A percentile compares a stretch with the other conserved stretches of the same genome.
Evolutionary conservation across 164 flowering plant species (phyloP).

Genomic region (Santalum album): DNA sequence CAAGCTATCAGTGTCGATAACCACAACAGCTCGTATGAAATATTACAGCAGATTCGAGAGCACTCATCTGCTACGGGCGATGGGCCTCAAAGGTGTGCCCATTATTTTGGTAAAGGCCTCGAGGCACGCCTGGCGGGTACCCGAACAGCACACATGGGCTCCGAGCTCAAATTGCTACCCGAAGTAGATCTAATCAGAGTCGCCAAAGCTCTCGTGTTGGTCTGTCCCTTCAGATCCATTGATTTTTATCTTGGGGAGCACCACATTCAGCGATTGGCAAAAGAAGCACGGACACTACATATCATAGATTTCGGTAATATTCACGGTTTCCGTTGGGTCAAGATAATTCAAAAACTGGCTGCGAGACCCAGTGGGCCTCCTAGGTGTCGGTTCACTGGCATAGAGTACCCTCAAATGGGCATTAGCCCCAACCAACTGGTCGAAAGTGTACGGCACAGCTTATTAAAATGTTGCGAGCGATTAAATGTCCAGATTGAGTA

Average conservation of each 20-base stretch:
- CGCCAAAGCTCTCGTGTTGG: background rate
- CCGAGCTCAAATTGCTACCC: background rate
- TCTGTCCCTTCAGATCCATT: background rate
- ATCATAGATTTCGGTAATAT: background rate
- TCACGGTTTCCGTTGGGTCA: background rate
- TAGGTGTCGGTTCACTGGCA: background rate
- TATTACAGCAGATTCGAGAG: background rate
- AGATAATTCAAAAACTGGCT: background rate
- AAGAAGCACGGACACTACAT: background rate
- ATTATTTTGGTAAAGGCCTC: background rate
- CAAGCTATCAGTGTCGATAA: background rate
- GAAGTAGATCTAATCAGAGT: background rate
- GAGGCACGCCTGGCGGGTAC: background rate
- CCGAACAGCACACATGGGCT: background rate
- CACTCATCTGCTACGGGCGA: background rate
- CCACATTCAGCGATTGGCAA: background rate
- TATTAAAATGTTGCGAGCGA: background rate
- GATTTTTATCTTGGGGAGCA: background rate
- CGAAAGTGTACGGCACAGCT: background rate
- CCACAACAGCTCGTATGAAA: background rate
- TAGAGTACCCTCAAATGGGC: background rate
- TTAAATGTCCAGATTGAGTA: background rate
- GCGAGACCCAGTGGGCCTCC: background rate
- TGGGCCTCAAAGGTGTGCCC: background rate
- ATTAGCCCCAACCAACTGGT: background rate